phyloP scores from a whole-genome alignment of 2,329 filamentous ascomycete species.

The Moelleriella libera region DNA sequence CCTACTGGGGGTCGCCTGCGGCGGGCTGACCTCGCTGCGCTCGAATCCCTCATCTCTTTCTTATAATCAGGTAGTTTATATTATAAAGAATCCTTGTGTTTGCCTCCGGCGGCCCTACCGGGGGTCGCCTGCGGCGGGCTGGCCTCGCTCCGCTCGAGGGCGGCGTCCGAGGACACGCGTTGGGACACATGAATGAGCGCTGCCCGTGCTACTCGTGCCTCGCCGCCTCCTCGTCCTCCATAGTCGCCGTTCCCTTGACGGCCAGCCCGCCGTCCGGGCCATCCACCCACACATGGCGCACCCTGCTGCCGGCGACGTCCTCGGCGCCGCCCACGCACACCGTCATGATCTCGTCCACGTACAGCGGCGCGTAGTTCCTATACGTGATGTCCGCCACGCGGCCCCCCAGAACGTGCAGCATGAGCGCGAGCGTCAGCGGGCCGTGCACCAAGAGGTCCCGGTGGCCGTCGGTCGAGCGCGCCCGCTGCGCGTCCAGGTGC shows the following conservation, averaged over 20 bases:
- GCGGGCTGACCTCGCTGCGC: too few relatives aligned
- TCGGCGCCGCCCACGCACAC: slow-evolving; percentile 45
- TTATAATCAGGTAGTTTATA: too few relatives aligned
- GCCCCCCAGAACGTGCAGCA: slow-evolving; percentile 48
- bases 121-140: too few relatives aligned
- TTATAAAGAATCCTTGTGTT: too few relatives aligned
- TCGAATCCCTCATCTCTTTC: too few relatives aligned
- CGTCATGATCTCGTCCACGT: slow-evolving; percentile 54
- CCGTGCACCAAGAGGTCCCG: slow-evolving; percentile 71
- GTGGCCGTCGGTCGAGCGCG: slow-evolving; percentile 58
- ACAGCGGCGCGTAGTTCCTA: slow-evolving; percentile 69
- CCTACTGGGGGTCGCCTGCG: too few relatives aligned
- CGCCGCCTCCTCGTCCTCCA: slow-evolving; percentile 4
- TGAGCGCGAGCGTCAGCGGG: slow-evolving; percentile 63
- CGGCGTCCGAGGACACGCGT: too few relatives aligned
- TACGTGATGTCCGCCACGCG: slow-evolving; percentile 53
- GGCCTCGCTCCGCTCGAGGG: too few relatives aligned
- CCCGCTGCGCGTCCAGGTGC: slow-evolving; percentile 66
- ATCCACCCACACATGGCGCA: slow-evolving; percentile 53
- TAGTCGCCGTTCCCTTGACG: slow-evolving; percentile 39
- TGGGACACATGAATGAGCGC: too few relatives aligned
- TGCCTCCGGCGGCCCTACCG: too few relatives aligned
- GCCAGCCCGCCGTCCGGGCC: slow-evolving; percentile 45
- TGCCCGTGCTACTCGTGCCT: too few relatives aligned
- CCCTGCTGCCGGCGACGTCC: slow-evolving; percentile 19